phyloP scores from a whole-genome alignment of 352 stramenopile genomes.

The Phytophthora macrochlamydospora region DNA sequence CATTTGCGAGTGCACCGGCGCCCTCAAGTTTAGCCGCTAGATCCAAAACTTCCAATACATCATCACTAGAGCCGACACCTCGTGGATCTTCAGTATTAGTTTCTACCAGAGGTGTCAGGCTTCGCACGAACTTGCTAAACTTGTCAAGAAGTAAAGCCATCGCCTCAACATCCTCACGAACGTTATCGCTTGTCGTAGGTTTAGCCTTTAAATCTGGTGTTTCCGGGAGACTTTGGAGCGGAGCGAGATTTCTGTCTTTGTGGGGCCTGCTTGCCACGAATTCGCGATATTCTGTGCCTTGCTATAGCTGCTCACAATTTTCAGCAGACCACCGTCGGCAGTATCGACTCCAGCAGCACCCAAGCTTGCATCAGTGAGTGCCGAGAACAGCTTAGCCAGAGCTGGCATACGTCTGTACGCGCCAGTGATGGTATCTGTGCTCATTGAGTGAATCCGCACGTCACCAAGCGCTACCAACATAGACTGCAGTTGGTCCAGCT shows the following conservation, averaged over 20 bases:
- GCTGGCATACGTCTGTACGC: constrained; percentile 52
- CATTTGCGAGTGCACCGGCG: constrained; percentile 17
- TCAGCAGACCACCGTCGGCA: constrained; percentile 10
- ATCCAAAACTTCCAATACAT: constrained; percentile 54
- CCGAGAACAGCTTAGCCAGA: constrained; percentile 51
- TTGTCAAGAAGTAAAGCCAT: constrained; percentile 54
- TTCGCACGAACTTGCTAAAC: constrained; percentile 65
- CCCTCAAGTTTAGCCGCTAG: constrained; percentile 62
- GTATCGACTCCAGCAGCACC: constrained; percentile 47
- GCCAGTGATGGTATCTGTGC: constrained; percentile 53
- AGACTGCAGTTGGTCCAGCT: constrained; percentile 69
- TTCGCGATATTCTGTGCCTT: constrained; percentile 15
- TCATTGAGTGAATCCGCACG: constrained; percentile 55
- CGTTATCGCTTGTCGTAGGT: constrained; percentile 1
- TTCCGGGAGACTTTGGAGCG: background rate
- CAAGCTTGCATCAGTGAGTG: constrained; percentile 40
- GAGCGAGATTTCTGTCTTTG: constrained; percentile 13
- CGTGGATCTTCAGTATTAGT: constrained; percentile 16
- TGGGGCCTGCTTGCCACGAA: constrained; percentile 10
- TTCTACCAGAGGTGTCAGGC: constrained; percentile 49
- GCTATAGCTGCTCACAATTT: constrained; percentile 14
- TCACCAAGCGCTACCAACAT: constrained; percentile 42
- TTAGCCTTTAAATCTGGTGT: background rate
- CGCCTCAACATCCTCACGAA: constrained; percentile 43
- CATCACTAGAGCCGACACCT: constrained; percentile 21